phyloP scores from a whole-genome alignment of 2,329 filamentous ascomycete genomes.

The Aspergillus spinulosporus region DNA sequence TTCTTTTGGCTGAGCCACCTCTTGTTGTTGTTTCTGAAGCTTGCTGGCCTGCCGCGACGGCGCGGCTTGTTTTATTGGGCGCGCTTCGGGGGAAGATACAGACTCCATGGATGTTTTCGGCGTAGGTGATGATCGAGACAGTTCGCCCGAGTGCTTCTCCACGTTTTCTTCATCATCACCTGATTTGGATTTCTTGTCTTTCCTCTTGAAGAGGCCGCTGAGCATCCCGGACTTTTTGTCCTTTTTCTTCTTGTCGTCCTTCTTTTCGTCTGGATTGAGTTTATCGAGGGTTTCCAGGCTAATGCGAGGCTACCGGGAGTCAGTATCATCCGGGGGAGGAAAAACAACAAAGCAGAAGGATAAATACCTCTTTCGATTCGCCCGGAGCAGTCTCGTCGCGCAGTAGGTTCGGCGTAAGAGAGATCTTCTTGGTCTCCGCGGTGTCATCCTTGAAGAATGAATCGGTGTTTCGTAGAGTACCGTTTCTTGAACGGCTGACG shows the following conservation, averaged over 20 bases:
- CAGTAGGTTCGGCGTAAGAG: constrained; percentile 86
- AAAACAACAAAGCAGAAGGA: neutral
- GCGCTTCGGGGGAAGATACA: constrained; percentile 39
- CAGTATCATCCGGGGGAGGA: constrained; percentile 23
- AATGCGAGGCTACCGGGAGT: constrained; percentile 52
- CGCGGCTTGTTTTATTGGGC: constrained; percentile 31
- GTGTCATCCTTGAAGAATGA: constrained; percentile 97
- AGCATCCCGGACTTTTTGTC: constrained; percentile 72
- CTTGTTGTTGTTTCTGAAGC: constrained; percentile 67
- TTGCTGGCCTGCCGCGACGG: constrained; percentile 65
- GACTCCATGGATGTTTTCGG: constrained; percentile 49
- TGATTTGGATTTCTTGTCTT: constrained; percentile 60
- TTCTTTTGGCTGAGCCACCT: constrained; percentile 37
- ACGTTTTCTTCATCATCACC: constrained; percentile 50
- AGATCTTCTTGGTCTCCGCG: constrained; percentile 95
- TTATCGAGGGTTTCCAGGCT: constrained; percentile 79
- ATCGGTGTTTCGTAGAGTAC: constrained; percentile 85
- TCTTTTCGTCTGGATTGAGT: constrained; percentile 63
- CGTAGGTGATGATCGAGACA: constrained; percentile 46
- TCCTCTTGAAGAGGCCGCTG: constrained; percentile 67
- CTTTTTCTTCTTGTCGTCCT: constrained; percentile 75
- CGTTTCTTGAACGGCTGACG: constrained; percentile 68
- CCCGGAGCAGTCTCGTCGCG: constrained; percentile 66
- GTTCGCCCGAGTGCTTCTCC: constrained; percentile 65
- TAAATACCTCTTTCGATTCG: constrained; percentile 44